Base-by-base conservation (phyloP, 2,329 filamentous ascomycete species). In the Chaetomium strumarium region DNA sequence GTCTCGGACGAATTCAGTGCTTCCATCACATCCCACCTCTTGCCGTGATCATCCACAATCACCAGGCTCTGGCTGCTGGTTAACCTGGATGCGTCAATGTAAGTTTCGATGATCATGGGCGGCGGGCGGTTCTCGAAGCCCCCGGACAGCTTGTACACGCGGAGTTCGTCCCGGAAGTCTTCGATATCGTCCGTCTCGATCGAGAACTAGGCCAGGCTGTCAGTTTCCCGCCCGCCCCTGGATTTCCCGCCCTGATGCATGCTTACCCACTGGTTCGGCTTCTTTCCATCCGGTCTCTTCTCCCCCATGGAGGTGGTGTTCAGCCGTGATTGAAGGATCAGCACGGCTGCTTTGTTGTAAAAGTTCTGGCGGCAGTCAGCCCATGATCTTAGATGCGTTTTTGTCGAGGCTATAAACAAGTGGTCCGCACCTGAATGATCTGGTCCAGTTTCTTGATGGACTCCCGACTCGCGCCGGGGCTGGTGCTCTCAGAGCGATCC, bases 141-240 rank as follows among this genome's bases (percentile, higher is more conserved):
- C 67, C 92, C 87, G 65, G 87, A 88, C 42, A 75, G 80, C 69
- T 85, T 92, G 91, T 91, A 99, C 53, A 82, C 77, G 62, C 80
- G 79, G 57, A 97, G 79, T 59, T 93, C 87, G 59, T 95, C 86
- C 63, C 80, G 78, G 65, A 96, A 90, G 55, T 88, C 84, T 65
- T 96, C 89, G 58, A 92, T 92, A 63, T 99, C 93, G 62, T 95
- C 88, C 41, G 96, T 85, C 60, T 96, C 87, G 61, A 96, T 84
- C 74, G 96, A 95, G 72, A 96, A 99, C 93, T 97, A 64, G 20
- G 12, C 38, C 42, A 60, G 38, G 60, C 54, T n/a, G 53, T 55
- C 33, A 57, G 52, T 11, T 16, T 3, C 20, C 17, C 8, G 19
- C 5, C 19, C 19, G 1, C 19, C 41, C 19, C 17, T 34, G 6